Evolutionary conservation across 345 rosid species (phyloP).

Genomic region (Raphanus sativus): DNA sequence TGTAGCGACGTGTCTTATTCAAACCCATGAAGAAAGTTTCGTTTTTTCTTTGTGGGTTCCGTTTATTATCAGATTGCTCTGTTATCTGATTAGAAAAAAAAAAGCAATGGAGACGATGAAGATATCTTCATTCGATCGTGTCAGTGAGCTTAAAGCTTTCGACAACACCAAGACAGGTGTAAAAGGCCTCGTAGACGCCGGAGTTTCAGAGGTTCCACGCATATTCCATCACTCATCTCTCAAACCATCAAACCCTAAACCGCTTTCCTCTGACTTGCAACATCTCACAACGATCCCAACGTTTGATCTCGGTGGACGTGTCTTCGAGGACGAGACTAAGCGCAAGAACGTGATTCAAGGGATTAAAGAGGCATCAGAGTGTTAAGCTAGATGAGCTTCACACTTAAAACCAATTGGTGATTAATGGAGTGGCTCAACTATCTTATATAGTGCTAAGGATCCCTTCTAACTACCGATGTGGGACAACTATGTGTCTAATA

Average conservation of each 20-base stretch:
- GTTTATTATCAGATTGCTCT: background rate
- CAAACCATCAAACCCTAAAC: background rate
- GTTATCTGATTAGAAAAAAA: background rate
- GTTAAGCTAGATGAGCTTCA: too few relatives aligned
- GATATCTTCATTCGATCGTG: background rate
- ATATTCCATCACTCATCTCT: slow-evolving; percentile 27
- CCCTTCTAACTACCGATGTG: too few relatives aligned
- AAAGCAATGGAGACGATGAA: background rate
- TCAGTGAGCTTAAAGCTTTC: background rate
- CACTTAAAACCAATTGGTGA: too few relatives aligned
- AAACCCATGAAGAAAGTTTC: background rate
- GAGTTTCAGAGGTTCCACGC: slow-evolving; percentile 28
- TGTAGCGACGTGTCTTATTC: background rate
- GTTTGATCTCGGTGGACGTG: slow-evolving; percentile 21
- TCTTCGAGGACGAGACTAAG: background rate
- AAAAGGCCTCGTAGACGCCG: background rate
- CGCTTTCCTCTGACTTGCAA: background rate
- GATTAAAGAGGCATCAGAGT: background rate
- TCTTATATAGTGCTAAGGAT: too few relatives aligned
- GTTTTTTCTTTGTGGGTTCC: background rate
- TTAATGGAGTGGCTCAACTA: too few relatives aligned
- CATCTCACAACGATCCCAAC: slow-evolving; percentile 29
- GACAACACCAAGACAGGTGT: background rate
- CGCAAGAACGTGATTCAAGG: background rate
- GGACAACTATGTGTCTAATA: too few relatives aligned